Conservation (phyloP, 2,329 filamentous ascomycete species). For the Fusarium fujikuroi region DNA sequence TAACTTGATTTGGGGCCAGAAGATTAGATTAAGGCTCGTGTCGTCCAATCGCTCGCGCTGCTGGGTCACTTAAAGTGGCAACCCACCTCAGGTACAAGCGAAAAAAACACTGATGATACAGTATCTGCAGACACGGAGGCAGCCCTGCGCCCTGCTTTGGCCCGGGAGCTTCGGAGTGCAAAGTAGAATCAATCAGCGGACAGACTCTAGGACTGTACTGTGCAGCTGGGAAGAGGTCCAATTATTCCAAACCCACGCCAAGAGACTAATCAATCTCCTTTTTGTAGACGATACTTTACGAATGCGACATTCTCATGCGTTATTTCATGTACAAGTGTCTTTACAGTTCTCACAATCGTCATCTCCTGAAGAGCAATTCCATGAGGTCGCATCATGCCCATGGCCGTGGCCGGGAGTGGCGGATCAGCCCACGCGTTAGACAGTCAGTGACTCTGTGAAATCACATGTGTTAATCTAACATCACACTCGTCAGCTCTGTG, state of each 20-base stretch:
- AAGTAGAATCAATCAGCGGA: slow-evolving; percentile 7
- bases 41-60: slow-evolving; percentile 31
- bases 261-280: slow-evolving; percentile 19
- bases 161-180: slow-evolving; percentile 32
- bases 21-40: slow-evolving; percentile 39
- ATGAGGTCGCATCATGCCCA: slow-evolving; percentile 30
- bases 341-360: neutral
- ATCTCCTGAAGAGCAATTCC: slow-evolving; percentile 12
- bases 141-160: slow-evolving; percentile 2
- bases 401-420: slow-evolving; percentile 22
- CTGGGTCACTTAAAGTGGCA: slow-evolving; percentile 31
- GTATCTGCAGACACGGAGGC: slow-evolving; percentile 23
- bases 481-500: slow-evolving; percentile 8
- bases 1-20: slow-evolving; percentile 21
- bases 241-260: slow-evolving; percentile 4
- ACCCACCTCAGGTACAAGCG: slow-evolving; percentile 27
- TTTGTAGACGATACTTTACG: slow-evolving; percentile 4
- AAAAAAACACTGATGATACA: slow-evolving; percentile 21
- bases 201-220: neutral
- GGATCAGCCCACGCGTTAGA: slow-evolving; percentile 34
- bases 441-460: slow-evolving; percentile 8
- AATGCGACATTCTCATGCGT: neutral
- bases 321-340: slow-evolving; percentile 15
- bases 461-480: slow-evolving; percentile 22
- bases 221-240: slow-evolving; percentile 13